Evolutionary conservation across 805 yeast genomes (phyloP).

Genomic region (Candida saitoana): DNA sequence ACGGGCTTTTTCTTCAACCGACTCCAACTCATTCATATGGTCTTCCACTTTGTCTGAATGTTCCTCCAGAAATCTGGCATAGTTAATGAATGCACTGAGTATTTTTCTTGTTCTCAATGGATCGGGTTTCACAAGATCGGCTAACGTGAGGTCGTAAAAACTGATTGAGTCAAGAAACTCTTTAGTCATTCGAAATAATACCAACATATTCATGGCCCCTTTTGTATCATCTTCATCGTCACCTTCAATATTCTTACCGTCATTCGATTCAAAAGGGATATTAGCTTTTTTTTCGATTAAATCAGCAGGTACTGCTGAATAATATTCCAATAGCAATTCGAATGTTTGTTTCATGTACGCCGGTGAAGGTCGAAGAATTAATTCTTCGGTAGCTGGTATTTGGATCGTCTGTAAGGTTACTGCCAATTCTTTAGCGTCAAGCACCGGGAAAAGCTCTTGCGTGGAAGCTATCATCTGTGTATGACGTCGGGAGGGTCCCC

Average conservation of each 20-base stretch:
- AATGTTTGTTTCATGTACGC: conserved; percentile 51
- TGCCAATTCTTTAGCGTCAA: conserved; percentile 58
- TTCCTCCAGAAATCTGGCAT: conserved; percentile 78
- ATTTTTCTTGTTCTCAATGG: conserved; percentile 57
- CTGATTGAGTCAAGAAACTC: conserved; percentile 71
- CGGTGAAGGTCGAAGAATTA: conserved; percentile 53
- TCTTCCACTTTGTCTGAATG: conserved; percentile 67
- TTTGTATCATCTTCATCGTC: conserved; percentile 25
- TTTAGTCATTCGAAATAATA: conserved; percentile 56
- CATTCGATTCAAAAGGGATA: conserved; percentile 6
- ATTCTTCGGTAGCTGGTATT: conserved; percentile 57
- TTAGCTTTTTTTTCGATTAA: conserved; percentile 17
- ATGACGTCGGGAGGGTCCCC: conserved; percentile 18
- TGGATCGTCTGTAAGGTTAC: conserved; percentile 59
- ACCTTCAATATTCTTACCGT: conserved; percentile 7
- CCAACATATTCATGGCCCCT: conserved; percentile 46
- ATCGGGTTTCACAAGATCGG: conserved; percentile 80
- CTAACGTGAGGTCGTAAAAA: conserved; percentile 66
- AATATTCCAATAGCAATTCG: conserved; percentile 58
- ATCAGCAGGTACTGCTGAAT: conserved; percentile 47
- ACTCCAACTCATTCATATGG: conserved; percentile 37
- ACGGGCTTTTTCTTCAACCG: conserved; percentile 34
- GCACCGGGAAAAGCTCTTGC: conserved; percentile 55
- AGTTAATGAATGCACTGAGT: conserved; percentile 79
- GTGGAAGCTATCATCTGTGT: conserved; percentile 14